These are phyloP conservation scores for Tillandsia leiboldiana DNA, from an alignment of 176 grass and related monocot species.

Conservation along the genomic window DNA sequence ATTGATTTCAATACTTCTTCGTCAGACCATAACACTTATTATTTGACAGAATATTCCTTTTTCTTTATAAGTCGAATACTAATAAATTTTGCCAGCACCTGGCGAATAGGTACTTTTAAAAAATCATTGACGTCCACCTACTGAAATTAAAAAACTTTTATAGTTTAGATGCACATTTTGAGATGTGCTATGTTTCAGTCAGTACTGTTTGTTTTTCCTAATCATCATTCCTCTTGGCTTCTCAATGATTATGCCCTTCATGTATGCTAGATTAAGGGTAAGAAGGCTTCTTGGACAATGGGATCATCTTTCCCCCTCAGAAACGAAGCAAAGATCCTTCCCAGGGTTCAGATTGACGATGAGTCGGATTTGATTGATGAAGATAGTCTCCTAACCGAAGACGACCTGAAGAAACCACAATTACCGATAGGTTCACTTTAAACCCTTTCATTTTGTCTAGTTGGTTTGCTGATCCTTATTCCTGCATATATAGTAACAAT, in stretches of 20 bases:
- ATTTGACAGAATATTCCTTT: no score
- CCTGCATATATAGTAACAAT: not conserved
- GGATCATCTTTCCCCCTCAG: slow-evolving; percentile 81
- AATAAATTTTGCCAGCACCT: no score
- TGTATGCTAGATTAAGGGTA: slow-evolving; percentile 56
- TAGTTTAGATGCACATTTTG: no score
- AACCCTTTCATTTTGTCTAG: not conserved
- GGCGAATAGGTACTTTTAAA: no score
- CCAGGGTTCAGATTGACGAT: slow-evolving; percentile 61
- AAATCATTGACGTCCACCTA: no score
- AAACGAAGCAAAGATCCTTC: slow-evolving; percentile 47
- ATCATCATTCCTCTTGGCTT: no score
- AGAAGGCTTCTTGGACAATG: slow-evolving; percentile 70
- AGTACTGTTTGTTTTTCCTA: no score
- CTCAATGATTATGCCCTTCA: not conserved
- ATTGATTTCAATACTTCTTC: no score
- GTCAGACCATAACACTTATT: no score
- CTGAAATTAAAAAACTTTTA: no score
- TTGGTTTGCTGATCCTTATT: not conserved
- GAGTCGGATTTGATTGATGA: slow-evolving; percentile 83
- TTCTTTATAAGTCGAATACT: no score
- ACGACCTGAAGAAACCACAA: slow-evolving; percentile 88
- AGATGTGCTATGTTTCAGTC: no score
- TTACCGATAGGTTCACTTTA: slow-evolving; percentile 55
- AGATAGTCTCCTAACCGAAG: slow-evolving; percentile 87